Evolutionary conservation across 225 moss, liverwort and hornwort genomes (phyloP), one percentile per base, ranked within the genome.

Genomic region (Rhytidiadelphus loreus): DNA sequence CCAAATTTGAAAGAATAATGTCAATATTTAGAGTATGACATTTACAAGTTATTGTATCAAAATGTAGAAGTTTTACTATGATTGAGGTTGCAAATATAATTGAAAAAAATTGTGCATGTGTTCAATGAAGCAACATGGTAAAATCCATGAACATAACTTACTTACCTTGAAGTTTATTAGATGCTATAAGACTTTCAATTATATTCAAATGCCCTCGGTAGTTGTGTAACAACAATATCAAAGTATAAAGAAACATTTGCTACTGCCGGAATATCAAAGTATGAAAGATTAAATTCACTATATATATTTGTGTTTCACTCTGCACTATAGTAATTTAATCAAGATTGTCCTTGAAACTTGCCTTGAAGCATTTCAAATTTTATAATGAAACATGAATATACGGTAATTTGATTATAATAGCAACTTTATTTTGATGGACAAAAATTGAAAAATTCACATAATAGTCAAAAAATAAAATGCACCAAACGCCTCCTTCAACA

Each of bases 401-500:
- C 37, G 3, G 2, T 52, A 52, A 25, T 55, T 25, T 16, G 2
- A 24, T 37, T 14, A 25, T 4, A 55, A 23, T 1, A 23, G 5
- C 11, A 77, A 24, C 35, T 37, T 6, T 3, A 6, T 6, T 25
- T 16, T 3, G 3, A 52, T 53, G 7, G 2, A 33, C 5, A 52
- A 30, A 8, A 76, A 23, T 5, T 52, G 0, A 14, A 23, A 52
- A 33, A 35, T 18, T 53, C 14, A 8, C 22, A 53, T 23, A 22
- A 3, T 3, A 22, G 1, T 19, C 0, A 9, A 14, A 46, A 23
- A 48, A 18, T n/a, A 10, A 48, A 15, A 7, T 52, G 33, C 8
- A 12, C 0, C 0, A 13, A 0, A 52, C 35, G 30, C 0, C 7
- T 46, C 28, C 2, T 46, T 46, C 29, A 17, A 17, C 1, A 0